These are phyloP conservation scores for Coemansia asiatica DNA, from an alignment of 192 early-diverging fungal species.

Conservation along the genomic window DNA sequence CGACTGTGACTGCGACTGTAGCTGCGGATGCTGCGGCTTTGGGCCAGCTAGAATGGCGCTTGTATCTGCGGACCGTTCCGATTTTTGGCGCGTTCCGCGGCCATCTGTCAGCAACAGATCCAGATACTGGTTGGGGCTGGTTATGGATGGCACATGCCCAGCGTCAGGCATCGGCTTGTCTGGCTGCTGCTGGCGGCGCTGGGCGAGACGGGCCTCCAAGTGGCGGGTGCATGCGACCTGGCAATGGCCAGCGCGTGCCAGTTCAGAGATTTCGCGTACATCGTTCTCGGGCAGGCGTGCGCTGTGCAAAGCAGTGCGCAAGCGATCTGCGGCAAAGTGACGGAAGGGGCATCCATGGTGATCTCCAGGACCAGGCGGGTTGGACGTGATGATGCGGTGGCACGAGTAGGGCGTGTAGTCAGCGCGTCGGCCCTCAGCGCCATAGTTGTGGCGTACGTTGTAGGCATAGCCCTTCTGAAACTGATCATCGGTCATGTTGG, in stretches of 20 bases:
- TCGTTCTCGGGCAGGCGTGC: conserved; percentile 64
- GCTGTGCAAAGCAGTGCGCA: conserved; percentile 61
- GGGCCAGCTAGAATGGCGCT: conserved; percentile 7
- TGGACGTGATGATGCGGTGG: conserved; percentile 79
- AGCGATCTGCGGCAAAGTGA: conserved; percentile 67
- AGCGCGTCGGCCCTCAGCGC: conserved; percentile 84
- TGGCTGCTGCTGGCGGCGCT: conserved; percentile 16
- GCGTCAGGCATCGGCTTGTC: conserved; percentile 30
- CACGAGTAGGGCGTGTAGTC: conserved; percentile 83
- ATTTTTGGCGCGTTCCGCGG: neutral
- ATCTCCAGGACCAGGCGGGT: conserved; percentile 78
- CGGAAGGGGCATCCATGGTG: conserved; percentile 96
- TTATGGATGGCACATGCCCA: conserved; percentile 58
- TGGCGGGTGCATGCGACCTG: conserved; percentile 92
- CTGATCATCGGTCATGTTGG: conserved; percentile 77
- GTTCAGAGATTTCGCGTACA: conserved; percentile 62
- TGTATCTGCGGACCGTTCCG: neutral
- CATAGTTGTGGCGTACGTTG: conserved; percentile 95
- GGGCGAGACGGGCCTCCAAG: conserved; percentile 68
- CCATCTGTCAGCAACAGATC: conserved; percentile 59
- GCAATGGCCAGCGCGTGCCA: conserved; percentile 76
- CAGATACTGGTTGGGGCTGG: conserved; percentile 95
- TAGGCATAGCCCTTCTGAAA: conserved; percentile 94
- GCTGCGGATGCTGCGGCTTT: neutral
- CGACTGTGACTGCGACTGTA: no score